Evolutionary conservation across 192 early-diverging fungal species (phyloP), one percentile per base, ranked within the genome.

Genomic region (Linnemannia zychae): DNA sequence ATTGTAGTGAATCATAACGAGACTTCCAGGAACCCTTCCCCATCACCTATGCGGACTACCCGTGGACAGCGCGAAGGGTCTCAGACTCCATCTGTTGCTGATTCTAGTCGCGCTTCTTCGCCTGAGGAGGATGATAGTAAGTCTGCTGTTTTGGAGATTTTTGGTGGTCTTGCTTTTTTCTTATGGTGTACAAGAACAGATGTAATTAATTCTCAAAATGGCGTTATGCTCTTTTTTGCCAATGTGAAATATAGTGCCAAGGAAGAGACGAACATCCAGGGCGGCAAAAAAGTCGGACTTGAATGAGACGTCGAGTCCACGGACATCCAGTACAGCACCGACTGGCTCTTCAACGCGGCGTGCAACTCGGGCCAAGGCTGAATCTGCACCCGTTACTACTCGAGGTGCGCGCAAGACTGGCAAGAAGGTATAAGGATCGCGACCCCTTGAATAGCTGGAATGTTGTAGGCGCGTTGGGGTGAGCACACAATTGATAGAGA

Each of bases 91-190:
- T 88, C 90, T 2, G 80, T 88, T 7, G 80, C 85, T 5, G 88
- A 87, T 33, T 91, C 90, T 1, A 86, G 80, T 67, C 82, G 82
- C 17, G 85, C 90, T 1, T 90, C 90, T 0, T 90, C 90, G 34
- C 88, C 90, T 15, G 90, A 91, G 13, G 88, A 89, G 48, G 90
- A 91, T 60, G 90, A 91, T 60, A 74, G 90, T 91, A 87, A 75
- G 49, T 57, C 24, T 66, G 31, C 24, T 9, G 63, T 78, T 38
- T 71, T 15, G 37, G 37, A 22, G 6, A 12, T 31, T 34, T 37
- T 34, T 22, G 34, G n/a, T 11, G 5, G 13, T 11, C 11, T 60
- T 13, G 28, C 28, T 63, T 3, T 15, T 49, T 11, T 15, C 48
- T 49, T 49, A 15, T 4, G 13, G 0, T 28, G 28, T 12, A 63